Percentiles rank a stretch among this genome's conserved stretches.
phyloP scores from a whole-genome alignment of 768 basidiomycete species.

The Kwoniella mangroviensis region DNA sequence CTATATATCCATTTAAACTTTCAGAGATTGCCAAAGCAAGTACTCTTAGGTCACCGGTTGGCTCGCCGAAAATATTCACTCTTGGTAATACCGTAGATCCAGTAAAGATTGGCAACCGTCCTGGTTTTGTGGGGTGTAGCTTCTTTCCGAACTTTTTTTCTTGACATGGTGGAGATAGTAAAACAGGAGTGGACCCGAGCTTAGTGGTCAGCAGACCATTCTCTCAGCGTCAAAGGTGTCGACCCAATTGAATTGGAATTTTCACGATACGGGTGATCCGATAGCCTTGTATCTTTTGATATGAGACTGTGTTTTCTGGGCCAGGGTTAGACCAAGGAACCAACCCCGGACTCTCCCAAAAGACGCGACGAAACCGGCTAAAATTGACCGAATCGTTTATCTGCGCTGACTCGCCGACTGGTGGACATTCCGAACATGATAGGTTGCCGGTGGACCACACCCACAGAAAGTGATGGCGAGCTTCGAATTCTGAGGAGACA shows the following conservation, averaged over 20 bases:
- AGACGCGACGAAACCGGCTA: background rate
- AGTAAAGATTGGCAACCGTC: background rate
- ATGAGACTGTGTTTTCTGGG: too few species aligned
- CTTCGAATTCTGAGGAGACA: too few species aligned
- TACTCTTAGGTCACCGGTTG: background rate
- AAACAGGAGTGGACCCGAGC: too few species aligned
- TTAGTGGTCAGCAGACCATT: too few species aligned
- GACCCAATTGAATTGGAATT: too few species aligned
- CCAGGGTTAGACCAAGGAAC: too few species aligned
- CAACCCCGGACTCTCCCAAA: background rate
- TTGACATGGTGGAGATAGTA: too few species aligned
- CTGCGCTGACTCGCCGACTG: background rate
- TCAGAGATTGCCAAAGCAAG: background rate
- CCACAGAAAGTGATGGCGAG: too few species aligned
- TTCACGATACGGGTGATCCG: too few species aligned
- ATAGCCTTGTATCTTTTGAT: too few species aligned
- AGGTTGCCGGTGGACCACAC: background rate
- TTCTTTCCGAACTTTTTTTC: too few species aligned
- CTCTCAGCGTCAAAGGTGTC: too few species aligned
- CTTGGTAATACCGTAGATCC: background rate
- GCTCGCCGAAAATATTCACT: background rate
- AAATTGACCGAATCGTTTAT: conserved; percentile 4
- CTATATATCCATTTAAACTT: background rate
- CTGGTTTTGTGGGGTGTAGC: background rate
- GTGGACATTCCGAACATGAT: background rate